These are phyloP conservation scores for Diaporthe helianthi DNA, from an alignment of 2,329 filamentous ascomycete genomes.

Conservation along the genomic window DNA sequence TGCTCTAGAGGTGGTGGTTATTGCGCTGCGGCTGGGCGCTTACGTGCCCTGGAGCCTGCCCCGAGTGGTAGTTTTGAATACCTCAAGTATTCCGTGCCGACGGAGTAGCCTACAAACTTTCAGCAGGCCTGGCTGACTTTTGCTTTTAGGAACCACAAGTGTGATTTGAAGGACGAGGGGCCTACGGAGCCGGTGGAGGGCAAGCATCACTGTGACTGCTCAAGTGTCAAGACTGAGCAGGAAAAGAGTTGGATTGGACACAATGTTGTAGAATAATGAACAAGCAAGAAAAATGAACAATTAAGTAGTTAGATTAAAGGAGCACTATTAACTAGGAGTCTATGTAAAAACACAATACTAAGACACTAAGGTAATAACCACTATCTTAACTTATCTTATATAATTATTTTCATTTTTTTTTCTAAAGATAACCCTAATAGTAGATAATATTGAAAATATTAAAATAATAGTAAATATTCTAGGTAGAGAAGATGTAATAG, in stretches of 20 bases:
- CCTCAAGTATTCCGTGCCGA: conserved; percentile 67
- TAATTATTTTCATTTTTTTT: too few species aligned
- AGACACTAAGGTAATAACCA: too few species aligned
- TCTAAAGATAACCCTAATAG: too few species aligned
- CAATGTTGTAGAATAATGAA: too few species aligned
- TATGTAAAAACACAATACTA: too few species aligned
- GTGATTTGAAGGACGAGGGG: conserved; percentile 63
- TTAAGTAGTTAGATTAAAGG: too few species aligned
- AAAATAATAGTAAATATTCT: too few species aligned
- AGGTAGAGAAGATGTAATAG: too few species aligned
- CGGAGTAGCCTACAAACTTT: conserved; percentile 69
- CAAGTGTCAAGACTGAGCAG: conserved; percentile 52
- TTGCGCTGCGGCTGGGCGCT: conserved; percentile 62
- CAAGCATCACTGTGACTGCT: conserved; percentile 67
- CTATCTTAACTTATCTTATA: too few species aligned
- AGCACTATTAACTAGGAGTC: too few species aligned
- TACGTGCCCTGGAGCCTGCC: conserved; percentile 66
- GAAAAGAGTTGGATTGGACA: neutral
- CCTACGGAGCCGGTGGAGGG: conserved; percentile 60
- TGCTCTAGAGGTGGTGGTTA: conserved; percentile 65
- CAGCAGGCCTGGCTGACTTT: conserved; percentile 76
- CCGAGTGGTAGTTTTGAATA: conserved; percentile 71
- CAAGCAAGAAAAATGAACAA: too few species aligned
- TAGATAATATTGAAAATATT: too few species aligned
- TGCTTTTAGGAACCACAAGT: conserved; percentile 74